Conservation (phyloP, 768 basidiomycete species). For the Podaxis mareebaensis region DNA sequence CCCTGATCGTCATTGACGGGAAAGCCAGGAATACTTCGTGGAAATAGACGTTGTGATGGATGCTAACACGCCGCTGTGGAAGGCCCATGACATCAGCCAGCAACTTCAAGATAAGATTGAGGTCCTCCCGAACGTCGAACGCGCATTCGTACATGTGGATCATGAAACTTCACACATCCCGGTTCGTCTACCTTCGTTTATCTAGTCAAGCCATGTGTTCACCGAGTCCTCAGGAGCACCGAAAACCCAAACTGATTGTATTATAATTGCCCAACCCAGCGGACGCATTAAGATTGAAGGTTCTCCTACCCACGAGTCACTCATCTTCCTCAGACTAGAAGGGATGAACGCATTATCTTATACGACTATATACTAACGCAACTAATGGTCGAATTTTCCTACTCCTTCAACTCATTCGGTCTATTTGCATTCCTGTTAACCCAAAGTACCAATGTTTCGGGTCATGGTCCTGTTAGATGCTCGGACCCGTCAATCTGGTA, state of each 20-base stretch:
- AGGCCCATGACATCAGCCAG: constrained; percentile 85
- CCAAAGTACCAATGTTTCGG: constrained; percentile 7
- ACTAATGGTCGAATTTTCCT: constrained; percentile 2
- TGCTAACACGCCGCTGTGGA: constrained; percentile 84
- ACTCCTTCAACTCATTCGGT: background rate
- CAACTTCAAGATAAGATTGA: constrained; percentile 88
- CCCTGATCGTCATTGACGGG: background rate
- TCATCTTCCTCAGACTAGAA: constrained; percentile 3
- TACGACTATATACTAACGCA: constrained; percentile 3
- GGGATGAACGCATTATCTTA: constrained; percentile 1
- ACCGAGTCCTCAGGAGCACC: constrained; percentile 43
- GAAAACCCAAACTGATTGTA: constrained; percentile 36
- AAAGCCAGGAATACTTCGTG: constrained; percentile 78
- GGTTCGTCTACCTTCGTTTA: constrained; percentile 28
- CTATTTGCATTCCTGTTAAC: constrained; percentile 5
- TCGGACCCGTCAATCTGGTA: constrained; percentile 12
- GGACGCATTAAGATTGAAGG: too few species aligned
- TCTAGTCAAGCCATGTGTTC: background rate
- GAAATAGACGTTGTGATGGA: constrained; percentile 96
- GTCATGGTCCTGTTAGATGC: constrained; percentile 5
- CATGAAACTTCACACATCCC: constrained; percentile 85
- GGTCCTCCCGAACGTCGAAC: constrained; percentile 83
- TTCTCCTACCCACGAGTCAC: background rate
- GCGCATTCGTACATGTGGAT: constrained; percentile 95
- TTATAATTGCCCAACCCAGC: constrained; percentile 17